Conservation (phyloP, 352 stramenopile genomes). For the Phytophthora capsici region DNA sequence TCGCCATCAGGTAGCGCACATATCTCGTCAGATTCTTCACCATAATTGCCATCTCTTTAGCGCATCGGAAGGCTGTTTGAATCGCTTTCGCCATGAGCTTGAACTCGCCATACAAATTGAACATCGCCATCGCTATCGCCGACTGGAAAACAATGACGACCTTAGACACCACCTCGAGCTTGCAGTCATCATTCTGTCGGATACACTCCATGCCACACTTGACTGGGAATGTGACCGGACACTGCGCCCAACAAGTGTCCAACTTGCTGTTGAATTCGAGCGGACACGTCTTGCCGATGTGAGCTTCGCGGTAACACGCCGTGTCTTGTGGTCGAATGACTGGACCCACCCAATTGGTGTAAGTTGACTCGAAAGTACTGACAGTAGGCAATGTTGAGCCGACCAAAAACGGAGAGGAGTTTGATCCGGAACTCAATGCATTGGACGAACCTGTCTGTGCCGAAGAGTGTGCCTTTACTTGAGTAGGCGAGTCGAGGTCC, state of each 20-base stretch:
- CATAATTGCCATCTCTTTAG: constrained; percentile 30
- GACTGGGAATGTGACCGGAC: constrained; percentile 49
- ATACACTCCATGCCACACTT: constrained; percentile 57
- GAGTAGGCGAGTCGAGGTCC: neutral
- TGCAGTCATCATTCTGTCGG: constrained; percentile 45
- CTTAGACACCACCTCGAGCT: constrained; percentile 39
- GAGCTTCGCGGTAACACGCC: constrained; percentile 38
- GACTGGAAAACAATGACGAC: constrained; percentile 32
- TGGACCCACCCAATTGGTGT: constrained; percentile 23
- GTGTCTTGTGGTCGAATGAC: constrained; percentile 15
- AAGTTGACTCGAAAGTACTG: constrained; percentile 23
- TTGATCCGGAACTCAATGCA: constrained; percentile 1
- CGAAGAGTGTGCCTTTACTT: neutral
- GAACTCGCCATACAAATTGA: constrained; percentile 39
- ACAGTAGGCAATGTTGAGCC: neutral
- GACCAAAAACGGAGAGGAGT: neutral
- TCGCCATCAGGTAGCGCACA: constrained; percentile 22
- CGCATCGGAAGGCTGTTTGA: constrained; percentile 29
- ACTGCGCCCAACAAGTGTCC: constrained; percentile 49
- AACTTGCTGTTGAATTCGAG: constrained; percentile 37
- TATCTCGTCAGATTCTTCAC: constrained; percentile 34
- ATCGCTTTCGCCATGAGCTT: constrained; percentile 11
- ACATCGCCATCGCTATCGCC: constrained; percentile 29
- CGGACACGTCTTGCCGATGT: constrained; percentile 26
- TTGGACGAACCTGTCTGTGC: too few relatives aligned